These are phyloP conservation scores for Herpetospermum pedunculosum DNA, from an alignment of 306 rosid species.

Conservation along the genomic window DNA sequence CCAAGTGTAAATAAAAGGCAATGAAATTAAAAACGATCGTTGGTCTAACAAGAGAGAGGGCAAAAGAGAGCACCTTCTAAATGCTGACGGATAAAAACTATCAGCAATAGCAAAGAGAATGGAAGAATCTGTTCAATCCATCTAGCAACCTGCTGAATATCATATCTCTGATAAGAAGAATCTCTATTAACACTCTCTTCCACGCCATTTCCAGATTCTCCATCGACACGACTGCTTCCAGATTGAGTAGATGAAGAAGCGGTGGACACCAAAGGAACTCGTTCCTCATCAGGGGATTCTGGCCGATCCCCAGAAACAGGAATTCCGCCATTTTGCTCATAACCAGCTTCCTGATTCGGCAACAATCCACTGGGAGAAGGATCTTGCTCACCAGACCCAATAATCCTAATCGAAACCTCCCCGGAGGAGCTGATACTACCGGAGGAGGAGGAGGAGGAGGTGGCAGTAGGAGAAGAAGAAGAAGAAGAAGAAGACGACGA, in stretches of 20 bases:
- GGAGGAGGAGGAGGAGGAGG: constrained; percentile 21
- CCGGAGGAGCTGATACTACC: constrained; percentile 13
- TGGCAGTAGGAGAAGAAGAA: constrained; percentile 15
- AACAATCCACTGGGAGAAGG: constrained; percentile 12
- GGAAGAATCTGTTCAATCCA: constrained; percentile 86
- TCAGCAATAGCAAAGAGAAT: constrained; percentile 52
- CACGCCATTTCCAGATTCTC: constrained; percentile 23
- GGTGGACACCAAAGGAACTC: constrained; percentile 38
- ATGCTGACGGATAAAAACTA: constrained; percentile 83
- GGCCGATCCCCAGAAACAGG: constrained; percentile 26
- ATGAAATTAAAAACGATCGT: neutral
- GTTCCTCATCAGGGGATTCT: constrained; percentile 28
- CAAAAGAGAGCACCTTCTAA: constrained; percentile 48
- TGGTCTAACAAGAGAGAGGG: neutral
- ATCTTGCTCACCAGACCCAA: constrained; percentile 33
- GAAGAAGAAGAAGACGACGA: constrained; percentile 9
- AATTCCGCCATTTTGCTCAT: constrained; percentile 23
- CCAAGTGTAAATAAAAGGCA: neutral
- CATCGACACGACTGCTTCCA: constrained; percentile 27
- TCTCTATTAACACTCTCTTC: constrained; percentile 34
- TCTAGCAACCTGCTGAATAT: constrained; percentile 61
- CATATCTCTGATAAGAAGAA: constrained; percentile 53
- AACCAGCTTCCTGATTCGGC: constrained; percentile 19
- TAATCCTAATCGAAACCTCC: constrained; percentile 55
- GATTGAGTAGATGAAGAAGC: constrained; percentile 20